These are phyloP conservation scores for Fusarium transvaalense DNA, from an alignment of 2,329 filamentous ascomycete genomes.

Conservation along the genomic window DNA sequence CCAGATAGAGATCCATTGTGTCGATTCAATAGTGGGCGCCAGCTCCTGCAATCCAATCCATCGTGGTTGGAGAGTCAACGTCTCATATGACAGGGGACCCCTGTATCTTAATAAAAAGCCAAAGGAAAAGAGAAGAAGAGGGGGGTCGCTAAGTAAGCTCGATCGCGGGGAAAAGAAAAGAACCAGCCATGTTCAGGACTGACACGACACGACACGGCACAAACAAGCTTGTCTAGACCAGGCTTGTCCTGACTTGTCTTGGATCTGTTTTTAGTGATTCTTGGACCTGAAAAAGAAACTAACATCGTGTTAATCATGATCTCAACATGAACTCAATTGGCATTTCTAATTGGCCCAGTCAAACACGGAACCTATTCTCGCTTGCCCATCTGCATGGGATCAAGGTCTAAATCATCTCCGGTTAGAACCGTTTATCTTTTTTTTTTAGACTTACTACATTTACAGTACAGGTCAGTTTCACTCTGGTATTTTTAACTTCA, in stretches of 20 bases:
- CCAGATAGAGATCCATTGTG: constrained; percentile 10
- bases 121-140: neutral
- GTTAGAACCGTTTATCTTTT: constrained; percentile 10
- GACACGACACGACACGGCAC: neutral
- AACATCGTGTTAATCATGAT: constrained; percentile 14
- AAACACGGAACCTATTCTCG: constrained; percentile 17
- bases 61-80: neutral
- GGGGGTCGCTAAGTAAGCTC: constrained; percentile 5
- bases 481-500: constrained; percentile 20
- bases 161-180: constrained; percentile 21
- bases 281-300: neutral
- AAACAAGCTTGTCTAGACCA: neutral
- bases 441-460: neutral
- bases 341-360: neutral
- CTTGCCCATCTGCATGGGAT: neutral
- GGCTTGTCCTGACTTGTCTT: constrained; percentile 3
- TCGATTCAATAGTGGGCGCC: constrained; percentile 19
- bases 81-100: constrained; percentile 9
- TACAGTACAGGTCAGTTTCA: neutral
- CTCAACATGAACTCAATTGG: neutral
- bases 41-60: neutral
- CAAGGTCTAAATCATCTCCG: neutral
- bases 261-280: constrained; percentile 11
- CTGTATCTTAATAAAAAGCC: neutral
- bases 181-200: neutral